Evolutionary conservation across 495 filamentous ascomycete species (phyloP).

Genomic region (Aspergillus homomorphus): DNA sequence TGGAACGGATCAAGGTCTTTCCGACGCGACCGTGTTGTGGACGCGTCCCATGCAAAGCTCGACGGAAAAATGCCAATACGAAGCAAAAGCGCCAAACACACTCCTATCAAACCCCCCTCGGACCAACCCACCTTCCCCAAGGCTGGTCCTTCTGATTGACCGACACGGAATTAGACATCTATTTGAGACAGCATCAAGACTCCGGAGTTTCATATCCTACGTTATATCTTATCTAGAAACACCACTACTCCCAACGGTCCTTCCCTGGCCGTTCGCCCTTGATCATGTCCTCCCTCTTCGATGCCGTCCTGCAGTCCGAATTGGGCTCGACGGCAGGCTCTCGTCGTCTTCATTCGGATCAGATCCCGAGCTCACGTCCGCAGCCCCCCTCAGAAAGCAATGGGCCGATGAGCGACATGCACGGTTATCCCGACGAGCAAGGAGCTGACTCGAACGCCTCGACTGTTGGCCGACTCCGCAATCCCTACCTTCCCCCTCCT

Average conservation of each 20-base stretch:
- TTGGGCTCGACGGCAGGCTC: conserved; percentile 39
- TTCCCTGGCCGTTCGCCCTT: conserved; percentile 23
- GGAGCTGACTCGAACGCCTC: conserved; percentile 53
- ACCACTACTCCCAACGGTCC: conserved; percentile 16
- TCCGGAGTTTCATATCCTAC: background rate
- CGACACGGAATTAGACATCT: background rate
- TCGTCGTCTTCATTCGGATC: conserved; percentile 38
- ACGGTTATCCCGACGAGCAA: conserved; percentile 59
- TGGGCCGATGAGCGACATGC: conserved; percentile 52
- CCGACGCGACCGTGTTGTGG: conserved; percentile 37
- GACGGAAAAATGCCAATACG: conserved; percentile 7
- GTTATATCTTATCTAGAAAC: background rate
- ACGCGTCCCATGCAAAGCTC: conserved; percentile 23
- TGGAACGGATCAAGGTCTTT: conserved; percentile 11
- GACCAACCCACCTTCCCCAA: background rate
- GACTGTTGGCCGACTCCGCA: conserved; percentile 56
- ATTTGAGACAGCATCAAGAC: background rate
- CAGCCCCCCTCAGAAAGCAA: conserved; percentile 51
- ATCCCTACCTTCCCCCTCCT: conserved; percentile 61
- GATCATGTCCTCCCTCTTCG: conserved; percentile 52
- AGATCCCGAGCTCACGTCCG: conserved; percentile 43
- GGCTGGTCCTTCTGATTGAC: conserved; percentile 4
- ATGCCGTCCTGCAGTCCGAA: conserved; percentile 52
- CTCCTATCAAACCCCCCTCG: conserved; percentile 4
- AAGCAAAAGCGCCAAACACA: conserved; percentile 1